These are phyloP conservation scores for Acanthamoeba royreba DNA, from an alignment of 208 protist species.

Conservation along the genomic window DNA sequence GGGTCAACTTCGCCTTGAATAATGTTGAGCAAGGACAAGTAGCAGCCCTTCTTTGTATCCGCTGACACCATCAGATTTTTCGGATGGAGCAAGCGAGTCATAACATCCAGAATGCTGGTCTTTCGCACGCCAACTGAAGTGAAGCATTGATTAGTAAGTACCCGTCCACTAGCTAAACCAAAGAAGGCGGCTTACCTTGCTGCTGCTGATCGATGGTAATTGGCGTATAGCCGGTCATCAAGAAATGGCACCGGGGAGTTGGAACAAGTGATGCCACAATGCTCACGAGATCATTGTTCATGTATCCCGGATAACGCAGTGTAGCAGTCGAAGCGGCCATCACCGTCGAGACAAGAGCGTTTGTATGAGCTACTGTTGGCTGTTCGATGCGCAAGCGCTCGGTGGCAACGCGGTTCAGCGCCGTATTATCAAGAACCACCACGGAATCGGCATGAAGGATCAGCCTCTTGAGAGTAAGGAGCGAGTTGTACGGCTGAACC, in stretches of 20 bases:
- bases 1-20: constrained; percentile 99
- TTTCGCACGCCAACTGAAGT: constrained; percentile 89
- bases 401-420: constrained; percentile 96
- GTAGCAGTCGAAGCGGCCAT: constrained; percentile 99
- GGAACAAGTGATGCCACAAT: constrained; percentile 98
- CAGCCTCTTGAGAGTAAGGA: constrained; percentile 98
- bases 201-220: constrained; percentile 86
- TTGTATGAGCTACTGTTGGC: constrained; percentile 96
- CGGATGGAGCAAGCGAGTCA: constrained; percentile 98
- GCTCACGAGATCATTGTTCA: constrained; percentile 88
- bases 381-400: constrained; percentile 94
- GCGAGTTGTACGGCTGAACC: constrained; percentile 99
- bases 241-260: constrained; percentile 98
- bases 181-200: neutral
- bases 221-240: constrained; percentile 99
- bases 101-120: constrained; percentile 99
- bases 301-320: constrained; percentile 97
- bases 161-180: neutral
- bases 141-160: neutral
- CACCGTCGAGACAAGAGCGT: constrained; percentile 96
- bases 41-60: constrained; percentile 86
- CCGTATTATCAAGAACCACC: constrained; percentile 99
- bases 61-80: constrained; percentile 83
- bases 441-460: constrained; percentile 95
- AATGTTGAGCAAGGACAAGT: constrained; percentile 98